Conservation (phyloP, 495 filamentous ascomycete species). For the Lasiosphaeriaceae sp. region DNA sequence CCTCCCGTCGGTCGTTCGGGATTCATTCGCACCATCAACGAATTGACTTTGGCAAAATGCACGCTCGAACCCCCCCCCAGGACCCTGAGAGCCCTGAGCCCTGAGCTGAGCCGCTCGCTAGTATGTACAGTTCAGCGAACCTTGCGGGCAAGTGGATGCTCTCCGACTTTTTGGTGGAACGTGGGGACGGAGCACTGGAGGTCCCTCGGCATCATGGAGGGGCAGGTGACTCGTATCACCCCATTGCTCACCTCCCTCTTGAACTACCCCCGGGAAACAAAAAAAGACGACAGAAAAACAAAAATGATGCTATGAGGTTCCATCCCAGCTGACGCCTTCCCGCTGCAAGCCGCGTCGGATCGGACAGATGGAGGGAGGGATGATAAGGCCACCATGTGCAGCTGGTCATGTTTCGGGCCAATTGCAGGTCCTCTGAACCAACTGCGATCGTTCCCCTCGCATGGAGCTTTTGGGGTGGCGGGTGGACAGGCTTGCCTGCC, state of each 20-base stretch:
- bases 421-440: not conserved
- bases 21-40: not conserved
- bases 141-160: not conserved
- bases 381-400: not conserved
- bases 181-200: not conserved
- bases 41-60: not conserved
- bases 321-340: not conserved
- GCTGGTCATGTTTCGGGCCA: not conserved
- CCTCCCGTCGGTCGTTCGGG: conserved; percentile 1
- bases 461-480: no score
- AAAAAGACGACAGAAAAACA: no score
- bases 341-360: conserved; percentile 2
- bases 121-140: not conserved
- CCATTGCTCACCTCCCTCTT: no score
- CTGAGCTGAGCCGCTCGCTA: not conserved
- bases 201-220: conserved; percentile 15
- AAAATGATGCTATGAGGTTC: not conserved
- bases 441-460: no score
- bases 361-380: conserved; percentile 5
- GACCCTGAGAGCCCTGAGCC: no score
- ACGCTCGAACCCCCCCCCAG: not conserved
- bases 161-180: not conserved
- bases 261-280: not conserved
- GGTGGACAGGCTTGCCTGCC: not conserved
- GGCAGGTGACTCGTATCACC: not conserved